Percentiles rank a stretch among this genome's conserved stretches.
Conservation (phyloP, 495 filamentous ascomycete species). For the Penicillium antarcticum region DNA sequence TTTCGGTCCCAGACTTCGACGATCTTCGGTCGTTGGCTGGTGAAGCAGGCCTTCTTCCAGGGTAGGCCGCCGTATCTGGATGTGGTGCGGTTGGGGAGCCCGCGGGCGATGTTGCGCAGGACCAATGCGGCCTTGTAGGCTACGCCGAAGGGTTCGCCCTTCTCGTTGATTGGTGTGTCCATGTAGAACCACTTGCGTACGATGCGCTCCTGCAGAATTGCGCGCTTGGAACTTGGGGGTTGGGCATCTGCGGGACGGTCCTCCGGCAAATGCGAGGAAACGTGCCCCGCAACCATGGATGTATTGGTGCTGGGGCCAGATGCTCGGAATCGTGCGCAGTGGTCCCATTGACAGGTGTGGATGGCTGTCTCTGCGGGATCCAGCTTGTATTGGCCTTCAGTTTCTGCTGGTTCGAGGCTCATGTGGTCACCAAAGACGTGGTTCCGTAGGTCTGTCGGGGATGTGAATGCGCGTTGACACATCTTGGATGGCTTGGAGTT, state of each 20-base stretch:
- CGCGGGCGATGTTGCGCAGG: slow-evolving; percentile 81
- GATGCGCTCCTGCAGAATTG: slow-evolving; percentile 39
- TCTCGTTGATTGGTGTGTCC: slow-evolving; percentile 78
- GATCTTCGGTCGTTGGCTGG: slow-evolving; percentile 41
- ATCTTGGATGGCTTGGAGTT: slow-evolving; percentile 36
- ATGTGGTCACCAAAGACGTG: slow-evolving; percentile 74
- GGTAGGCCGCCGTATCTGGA: slow-evolving; percentile 31
- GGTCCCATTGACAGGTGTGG: slow-evolving; percentile 38
- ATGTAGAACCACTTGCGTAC: slow-evolving; percentile 45
- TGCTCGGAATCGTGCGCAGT: slow-evolving; percentile 38
- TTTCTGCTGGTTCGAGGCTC: slow-evolving; percentile 48
- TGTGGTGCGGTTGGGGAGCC: slow-evolving; percentile 50
- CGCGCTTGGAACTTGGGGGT: slow-evolving; percentile 38
- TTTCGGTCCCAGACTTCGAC: slow-evolving; percentile 43
- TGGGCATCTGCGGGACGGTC: slow-evolving; percentile 47
- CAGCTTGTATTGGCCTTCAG: slow-evolving; percentile 46
- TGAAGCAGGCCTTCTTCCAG: slow-evolving; percentile 43
- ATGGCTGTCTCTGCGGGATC: slow-evolving; percentile 38
- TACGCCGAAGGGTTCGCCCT: slow-evolving; percentile 75
- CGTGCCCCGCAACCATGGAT: slow-evolving; percentile 42
- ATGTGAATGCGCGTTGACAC: slow-evolving; percentile 62
- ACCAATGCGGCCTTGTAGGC: slow-evolving; percentile 82
- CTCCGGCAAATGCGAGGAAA: slow-evolving; percentile 51
- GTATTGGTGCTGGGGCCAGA: slow-evolving; percentile 40
- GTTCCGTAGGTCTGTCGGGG: slow-evolving; percentile 61